These are phyloP conservation scores for Phoma sp. DNA, from an alignment of 2,329 filamentous ascomycete genomes.

Conservation along the genomic window DNA sequence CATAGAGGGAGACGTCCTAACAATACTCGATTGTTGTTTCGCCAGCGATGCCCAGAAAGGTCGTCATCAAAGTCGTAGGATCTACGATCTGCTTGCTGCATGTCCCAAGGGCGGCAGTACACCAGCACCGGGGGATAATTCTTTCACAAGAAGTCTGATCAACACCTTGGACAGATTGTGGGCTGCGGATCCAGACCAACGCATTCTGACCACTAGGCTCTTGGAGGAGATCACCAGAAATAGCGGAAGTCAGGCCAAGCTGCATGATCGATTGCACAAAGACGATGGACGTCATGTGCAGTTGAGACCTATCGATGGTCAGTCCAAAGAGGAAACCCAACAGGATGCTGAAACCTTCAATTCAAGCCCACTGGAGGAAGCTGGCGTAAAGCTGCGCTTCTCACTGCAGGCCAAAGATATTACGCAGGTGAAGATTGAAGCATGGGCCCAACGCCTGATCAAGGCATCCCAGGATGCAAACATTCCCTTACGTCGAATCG, in stretches of 20 bases:
- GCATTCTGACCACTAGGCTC: slow-evolving; percentile 16
- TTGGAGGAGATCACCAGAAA: slow-evolving; percentile 17
- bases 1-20: slow-evolving; percentile 31
- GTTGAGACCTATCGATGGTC: slow-evolving; percentile 16
- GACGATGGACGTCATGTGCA: slow-evolving; percentile 18
- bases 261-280: slow-evolving; percentile 22
- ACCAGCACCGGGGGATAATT: slow-evolving; percentile 1
- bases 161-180: not conserved
- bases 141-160: slow-evolving; percentile 3
- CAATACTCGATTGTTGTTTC: slow-evolving; percentile 42
- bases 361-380: slow-evolving; percentile 6
- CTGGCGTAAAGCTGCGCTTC: slow-evolving; percentile 18
- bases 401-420: slow-evolving; percentile 4
- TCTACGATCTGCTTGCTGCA: slow-evolving; percentile 16
- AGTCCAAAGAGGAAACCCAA: not conserved
- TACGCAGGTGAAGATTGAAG: slow-evolving; percentile 20
- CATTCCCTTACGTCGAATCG: slow-evolving; percentile 22
- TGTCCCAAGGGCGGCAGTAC: not conserved
- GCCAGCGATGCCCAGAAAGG: slow-evolving; percentile 33
- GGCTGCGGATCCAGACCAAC: not conserved
- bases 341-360: not conserved
- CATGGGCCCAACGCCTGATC: slow-evolving; percentile 13
- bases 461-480: slow-evolving; percentile 14
- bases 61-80: not conserved
- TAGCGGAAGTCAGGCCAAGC: not conserved